phyloP scores from a whole-genome alignment of 2,329 filamentous ascomycete genomes.

The Xylariaceae sp. region DNA sequence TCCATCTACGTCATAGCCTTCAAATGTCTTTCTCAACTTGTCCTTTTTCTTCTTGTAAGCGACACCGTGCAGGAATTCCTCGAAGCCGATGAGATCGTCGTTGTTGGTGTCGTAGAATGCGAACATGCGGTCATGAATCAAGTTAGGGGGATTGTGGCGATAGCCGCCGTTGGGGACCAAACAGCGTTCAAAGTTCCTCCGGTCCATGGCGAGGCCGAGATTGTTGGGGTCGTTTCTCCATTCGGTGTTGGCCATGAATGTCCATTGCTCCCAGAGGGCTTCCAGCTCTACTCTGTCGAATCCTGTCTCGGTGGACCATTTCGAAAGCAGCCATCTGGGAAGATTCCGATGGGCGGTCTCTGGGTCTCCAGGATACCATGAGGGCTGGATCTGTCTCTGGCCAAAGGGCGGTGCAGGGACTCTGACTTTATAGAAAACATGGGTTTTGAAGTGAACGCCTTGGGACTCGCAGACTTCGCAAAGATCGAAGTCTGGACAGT shows the following conservation, averaged over 20 bases:
- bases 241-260: conserved; percentile 82
- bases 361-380: conserved; percentile 87
- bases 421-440: conserved; percentile 94
- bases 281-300: conserved; percentile 87
- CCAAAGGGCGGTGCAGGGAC: conserved; percentile 84
- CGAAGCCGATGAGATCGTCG: conserved; percentile 84
- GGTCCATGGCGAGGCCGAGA: conserved; percentile 79
- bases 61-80: conserved; percentile 83
- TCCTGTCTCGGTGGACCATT: conserved; percentile 66
- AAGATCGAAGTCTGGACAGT: conserved; percentile 93
- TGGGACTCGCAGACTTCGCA: conserved; percentile 89
- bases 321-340: conserved; percentile 62
- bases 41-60: conserved; percentile 66
- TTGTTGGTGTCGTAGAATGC: conserved; percentile 90
- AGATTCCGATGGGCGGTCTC: conserved; percentile 65
- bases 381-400: conserved; percentile 72
- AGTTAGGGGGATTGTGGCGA: conserved; percentile 73
- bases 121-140: conserved; percentile 96
- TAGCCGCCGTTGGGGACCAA: conserved; percentile 82
- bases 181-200: conserved; percentile 87
- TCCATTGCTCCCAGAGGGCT: conserved; percentile 95
- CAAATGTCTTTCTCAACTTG: conserved; percentile 70
- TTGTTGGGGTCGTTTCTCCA: conserved; percentile 78
- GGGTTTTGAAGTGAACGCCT: conserved; percentile 76
- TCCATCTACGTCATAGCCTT: conserved; percentile 84